phyloP scores from a whole-genome alignment of 768 basidiomycete genomes.

The Calocera cornea region DNA sequence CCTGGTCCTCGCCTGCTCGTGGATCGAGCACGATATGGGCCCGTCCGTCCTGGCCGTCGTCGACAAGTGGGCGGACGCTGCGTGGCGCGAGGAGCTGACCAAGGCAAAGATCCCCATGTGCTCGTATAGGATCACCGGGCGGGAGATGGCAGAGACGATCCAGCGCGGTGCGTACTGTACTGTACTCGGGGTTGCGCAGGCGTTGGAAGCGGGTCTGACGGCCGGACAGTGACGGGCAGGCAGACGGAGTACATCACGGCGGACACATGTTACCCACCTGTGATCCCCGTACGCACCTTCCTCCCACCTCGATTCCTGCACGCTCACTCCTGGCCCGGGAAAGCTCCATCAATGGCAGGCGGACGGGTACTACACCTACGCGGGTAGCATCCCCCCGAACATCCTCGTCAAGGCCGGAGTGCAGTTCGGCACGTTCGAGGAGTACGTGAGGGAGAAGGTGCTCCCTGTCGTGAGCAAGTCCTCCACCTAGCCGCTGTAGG shows the following conservation, averaged over 20 bases:
- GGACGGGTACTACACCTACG: background rate
- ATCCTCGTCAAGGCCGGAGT: background rate
- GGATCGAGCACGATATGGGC: background rate
- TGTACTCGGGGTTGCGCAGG: background rate
- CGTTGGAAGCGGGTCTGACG: background rate
- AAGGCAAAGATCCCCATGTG: background rate
- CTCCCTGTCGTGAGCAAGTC: background rate
- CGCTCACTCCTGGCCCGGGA: background rate
- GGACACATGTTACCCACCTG: background rate
- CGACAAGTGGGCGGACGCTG: slow-evolving; percentile 1
- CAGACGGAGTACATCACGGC: background rate
- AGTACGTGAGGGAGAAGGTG: background rate
- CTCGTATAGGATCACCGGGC: background rate
- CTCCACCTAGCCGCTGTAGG: too few species aligned
- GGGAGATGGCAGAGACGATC: background rate
- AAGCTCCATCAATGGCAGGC: background rate
- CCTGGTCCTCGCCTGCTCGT: background rate
- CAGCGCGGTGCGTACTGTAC: slow-evolving; percentile 8
- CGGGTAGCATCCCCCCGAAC: background rate
- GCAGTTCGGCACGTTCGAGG: background rate
- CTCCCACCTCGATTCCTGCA: background rate
- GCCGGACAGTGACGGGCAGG: background rate
- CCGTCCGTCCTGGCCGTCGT: too few species aligned
- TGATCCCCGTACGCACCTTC: background rate
- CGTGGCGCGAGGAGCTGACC: slow-evolving; percentile 6